These are phyloP conservation scores for Populus pruinosa DNA, from an alignment of 345 rosid genomes.

Conservation along the genomic window DNA sequence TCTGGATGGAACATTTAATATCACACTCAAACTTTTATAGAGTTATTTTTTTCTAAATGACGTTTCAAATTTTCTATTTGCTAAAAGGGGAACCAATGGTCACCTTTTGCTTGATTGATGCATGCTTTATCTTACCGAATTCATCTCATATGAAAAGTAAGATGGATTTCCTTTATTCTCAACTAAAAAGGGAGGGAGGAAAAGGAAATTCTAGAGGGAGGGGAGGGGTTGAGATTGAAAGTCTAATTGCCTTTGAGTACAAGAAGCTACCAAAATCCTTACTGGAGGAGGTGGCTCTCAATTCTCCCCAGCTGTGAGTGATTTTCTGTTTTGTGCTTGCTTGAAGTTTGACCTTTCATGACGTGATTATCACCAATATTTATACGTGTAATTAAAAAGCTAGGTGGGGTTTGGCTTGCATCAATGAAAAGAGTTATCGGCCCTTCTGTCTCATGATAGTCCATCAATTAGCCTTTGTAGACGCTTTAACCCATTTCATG, in stretches of 20 bases:
- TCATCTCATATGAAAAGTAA: constrained; percentile 30
- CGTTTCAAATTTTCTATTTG: constrained; percentile 26
- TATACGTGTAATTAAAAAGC: constrained; percentile 21
- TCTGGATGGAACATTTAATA: constrained; percentile 1
- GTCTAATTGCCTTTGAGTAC: constrained; percentile 64
- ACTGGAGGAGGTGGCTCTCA: constrained; percentile 25
- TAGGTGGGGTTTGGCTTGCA: constrained; percentile 62
- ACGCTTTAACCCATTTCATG: constrained; percentile 10
- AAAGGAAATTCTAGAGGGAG: not conserved
- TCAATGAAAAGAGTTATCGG: constrained; percentile 51
- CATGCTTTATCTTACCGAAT: constrained; percentile 24
- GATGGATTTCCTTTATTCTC: constrained; percentile 35
- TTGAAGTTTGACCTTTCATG: constrained; percentile 61
- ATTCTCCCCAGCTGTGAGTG: constrained; percentile 41
- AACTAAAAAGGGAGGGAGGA: constrained; percentile 15
- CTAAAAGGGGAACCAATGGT: constrained; percentile 23
- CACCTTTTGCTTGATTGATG: constrained; percentile 47
- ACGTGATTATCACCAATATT: constrained; percentile 28
- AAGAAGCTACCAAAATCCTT: constrained; percentile 64
- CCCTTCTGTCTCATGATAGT: constrained; percentile 54
- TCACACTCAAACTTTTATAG: not conserved
- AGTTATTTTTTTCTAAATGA: not conserved
- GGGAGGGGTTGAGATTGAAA: constrained; percentile 20
- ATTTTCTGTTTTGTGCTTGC: constrained; percentile 50
- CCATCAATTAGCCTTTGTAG: constrained; percentile 40